These are phyloP conservation scores for Corymbia calophylla DNA, from an alignment of 441 rosid species.

Conservation along the genomic window DNA sequence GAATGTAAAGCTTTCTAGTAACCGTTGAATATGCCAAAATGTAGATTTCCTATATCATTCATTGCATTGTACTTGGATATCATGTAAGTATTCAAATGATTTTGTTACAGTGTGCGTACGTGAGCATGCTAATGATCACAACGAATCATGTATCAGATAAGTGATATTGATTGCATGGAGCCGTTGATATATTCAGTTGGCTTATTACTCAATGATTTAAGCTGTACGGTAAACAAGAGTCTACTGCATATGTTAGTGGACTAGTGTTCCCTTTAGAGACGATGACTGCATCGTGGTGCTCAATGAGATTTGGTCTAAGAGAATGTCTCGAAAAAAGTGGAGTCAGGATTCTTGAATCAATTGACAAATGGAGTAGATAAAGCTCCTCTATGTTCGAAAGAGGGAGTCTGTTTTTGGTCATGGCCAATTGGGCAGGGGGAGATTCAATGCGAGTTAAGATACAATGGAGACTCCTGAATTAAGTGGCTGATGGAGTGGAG, in stretches of 20 bases:
- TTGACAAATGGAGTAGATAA: neutral
- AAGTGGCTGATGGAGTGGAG: neutral
- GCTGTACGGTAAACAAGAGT: neutral
- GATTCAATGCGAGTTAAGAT: neutral
- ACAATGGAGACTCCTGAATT: neutral
- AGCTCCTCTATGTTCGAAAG: neutral
- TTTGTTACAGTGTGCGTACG: neutral
- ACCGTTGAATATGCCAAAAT: neutral
- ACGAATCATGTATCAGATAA: neutral
- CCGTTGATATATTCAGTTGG: neutral
- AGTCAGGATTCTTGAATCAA: neutral
- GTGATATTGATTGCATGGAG: neutral
- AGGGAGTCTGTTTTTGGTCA: neutral
- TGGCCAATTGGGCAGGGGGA: neutral
- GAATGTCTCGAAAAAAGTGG: neutral
- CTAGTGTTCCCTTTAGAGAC: neutral
- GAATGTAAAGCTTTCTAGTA: neutral
- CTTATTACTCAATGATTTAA: neutral
- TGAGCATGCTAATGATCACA: neutral
- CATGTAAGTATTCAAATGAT: neutral
- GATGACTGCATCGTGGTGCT: no score
- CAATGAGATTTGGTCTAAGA: no score
- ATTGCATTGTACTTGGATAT: neutral
- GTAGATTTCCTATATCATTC: neutral
- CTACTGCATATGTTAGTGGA: neutral